Evolutionary conservation across 192 early-diverging fungal species (phyloP).

Genomic region (Mortierella claussenii): DNA sequence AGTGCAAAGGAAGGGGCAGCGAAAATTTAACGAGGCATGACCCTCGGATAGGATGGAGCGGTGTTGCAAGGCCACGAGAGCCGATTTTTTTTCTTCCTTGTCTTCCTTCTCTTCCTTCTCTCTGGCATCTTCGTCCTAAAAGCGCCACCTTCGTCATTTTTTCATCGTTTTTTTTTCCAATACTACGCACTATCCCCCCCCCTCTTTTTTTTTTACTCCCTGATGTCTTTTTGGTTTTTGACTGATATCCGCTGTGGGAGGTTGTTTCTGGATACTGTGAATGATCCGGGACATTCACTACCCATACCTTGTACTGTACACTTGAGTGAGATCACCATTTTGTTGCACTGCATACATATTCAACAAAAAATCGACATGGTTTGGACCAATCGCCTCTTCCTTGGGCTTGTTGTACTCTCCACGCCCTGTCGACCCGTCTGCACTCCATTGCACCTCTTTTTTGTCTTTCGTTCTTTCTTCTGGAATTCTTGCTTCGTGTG

Average conservation of each 20-base stretch:
- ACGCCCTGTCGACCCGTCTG: too few species aligned
- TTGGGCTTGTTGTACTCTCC: too few species aligned
- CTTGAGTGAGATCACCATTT: slow-evolving; percentile 12
- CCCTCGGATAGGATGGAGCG: slow-evolving; percentile 1
- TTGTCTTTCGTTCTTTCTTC: too few species aligned
- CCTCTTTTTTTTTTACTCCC: slow-evolving; percentile 1
- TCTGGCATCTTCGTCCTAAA: too few species aligned
- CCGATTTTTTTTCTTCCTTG: background rate
- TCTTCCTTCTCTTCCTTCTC: background rate
- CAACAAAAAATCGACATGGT: slow-evolving; percentile 14
- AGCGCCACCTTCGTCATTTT: slow-evolving; percentile 8
- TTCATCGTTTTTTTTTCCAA: slow-evolving; percentile 4
- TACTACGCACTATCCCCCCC: background rate
- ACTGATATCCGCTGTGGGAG: background rate
- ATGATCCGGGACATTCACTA: background rate
- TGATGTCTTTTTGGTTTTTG: background rate
- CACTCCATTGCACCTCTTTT: too few species aligned
- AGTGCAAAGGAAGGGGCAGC: background rate
- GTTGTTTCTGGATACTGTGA: background rate
- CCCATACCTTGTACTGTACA: too few species aligned
- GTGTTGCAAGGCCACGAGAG: background rate
- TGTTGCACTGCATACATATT: too few species aligned
- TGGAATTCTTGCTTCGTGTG: too few species aligned
- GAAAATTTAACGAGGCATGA: background rate
- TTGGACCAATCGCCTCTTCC: slow-evolving; percentile 31